A percentile compares a stretch with the other conserved stretches of the same genome.
These are phyloP conservation scores for Fusarium tricinctum DNA, from an alignment of 2,329 filamentous ascomycete species.

Conservation along the genomic window DNA sequence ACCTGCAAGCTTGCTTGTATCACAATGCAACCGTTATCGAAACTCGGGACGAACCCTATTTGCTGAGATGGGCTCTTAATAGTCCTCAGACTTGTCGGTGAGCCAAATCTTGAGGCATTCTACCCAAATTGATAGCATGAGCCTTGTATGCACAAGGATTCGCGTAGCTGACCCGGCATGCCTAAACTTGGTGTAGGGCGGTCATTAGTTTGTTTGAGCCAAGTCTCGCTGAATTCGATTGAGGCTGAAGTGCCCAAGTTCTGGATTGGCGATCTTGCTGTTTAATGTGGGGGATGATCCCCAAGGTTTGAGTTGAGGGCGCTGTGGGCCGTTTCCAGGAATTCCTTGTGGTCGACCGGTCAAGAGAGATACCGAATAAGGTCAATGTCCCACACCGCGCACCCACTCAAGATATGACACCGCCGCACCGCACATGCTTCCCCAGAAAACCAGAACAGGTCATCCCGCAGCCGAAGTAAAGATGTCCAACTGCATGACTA, in stretches of 20 bases:
- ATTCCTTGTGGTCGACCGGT: constrained; percentile 39
- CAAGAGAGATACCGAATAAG: constrained; percentile 35
- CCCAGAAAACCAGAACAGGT: constrained; percentile 48
- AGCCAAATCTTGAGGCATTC: constrained; percentile 19
- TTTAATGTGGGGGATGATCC: constrained; percentile 48
- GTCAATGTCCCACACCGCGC: constrained; percentile 43
- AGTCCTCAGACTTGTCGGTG: constrained; percentile 35
- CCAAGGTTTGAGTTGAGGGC: constrained; percentile 24
- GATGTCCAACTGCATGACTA: constrained; percentile 29
- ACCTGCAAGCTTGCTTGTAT: constrained; percentile 39
- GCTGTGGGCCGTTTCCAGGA: constrained; percentile 43
- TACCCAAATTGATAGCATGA: constrained; percentile 18
- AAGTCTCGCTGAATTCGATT: constrained; percentile 15
- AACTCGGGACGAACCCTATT: constrained; percentile 47
- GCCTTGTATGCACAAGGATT: constrained; percentile 25
- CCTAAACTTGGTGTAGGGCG: constrained; percentile 14
- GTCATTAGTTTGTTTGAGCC: constrained; percentile 12
- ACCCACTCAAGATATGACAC: constrained; percentile 41
- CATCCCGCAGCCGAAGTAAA: constrained; percentile 45
- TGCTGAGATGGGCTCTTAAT: constrained; percentile 31
- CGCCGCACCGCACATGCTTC: constrained; percentile 43
- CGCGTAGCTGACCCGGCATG: constrained; percentile 14
- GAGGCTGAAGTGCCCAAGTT: constrained; percentile 50
- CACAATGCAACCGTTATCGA: constrained; percentile 40
- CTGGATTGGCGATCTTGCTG: constrained; percentile 31